A percentile compares a stretch with the other conserved stretches of the same genome.
Conservation (phyloP, 2,329 filamentous ascomycete species). For the Xylaria sp. region DNA sequence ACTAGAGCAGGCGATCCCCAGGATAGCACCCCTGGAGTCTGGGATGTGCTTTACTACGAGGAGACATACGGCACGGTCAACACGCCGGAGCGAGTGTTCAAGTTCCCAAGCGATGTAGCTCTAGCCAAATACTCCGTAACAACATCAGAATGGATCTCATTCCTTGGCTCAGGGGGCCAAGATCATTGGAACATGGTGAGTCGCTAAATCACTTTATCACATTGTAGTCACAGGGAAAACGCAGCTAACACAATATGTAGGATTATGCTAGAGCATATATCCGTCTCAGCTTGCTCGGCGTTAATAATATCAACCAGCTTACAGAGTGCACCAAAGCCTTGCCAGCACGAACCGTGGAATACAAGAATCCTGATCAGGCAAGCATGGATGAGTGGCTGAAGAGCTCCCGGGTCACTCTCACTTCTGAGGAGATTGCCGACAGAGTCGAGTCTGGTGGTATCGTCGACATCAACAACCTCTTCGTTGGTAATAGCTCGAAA, state of each 20-base stretch:
- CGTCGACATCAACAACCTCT: constrained; percentile 29
- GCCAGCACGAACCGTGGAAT: constrained; percentile 50
- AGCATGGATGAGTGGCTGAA: constrained; percentile 41
- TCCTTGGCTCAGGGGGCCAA: constrained; percentile 52
- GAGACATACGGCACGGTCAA: constrained; percentile 50
- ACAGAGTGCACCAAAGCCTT: constrained; percentile 66
- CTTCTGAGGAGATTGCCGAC: constrained; percentile 37
- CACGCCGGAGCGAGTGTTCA: constrained; percentile 53
- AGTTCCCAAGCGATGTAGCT: constrained; percentile 56
- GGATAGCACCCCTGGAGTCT: constrained; percentile 63
- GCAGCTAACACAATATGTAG: constrained; percentile 41
- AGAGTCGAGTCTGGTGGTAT: constrained; percentile 38
- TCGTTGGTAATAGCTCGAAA: constrained; percentile 13
- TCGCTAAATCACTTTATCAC: constrained; percentile 5
- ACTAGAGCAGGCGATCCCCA: constrained; percentile 58
- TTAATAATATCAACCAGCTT: constrained; percentile 66
- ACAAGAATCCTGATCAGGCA: constrained; percentile 41
- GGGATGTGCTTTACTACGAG: constrained; percentile 64
- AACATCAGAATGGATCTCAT: constrained; percentile 52
- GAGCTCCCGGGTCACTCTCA: constrained; percentile 33
- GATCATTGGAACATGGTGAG: constrained; percentile 56
- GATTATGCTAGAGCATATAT: constrained; percentile 65
- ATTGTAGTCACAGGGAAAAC: not conserved
- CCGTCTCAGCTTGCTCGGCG: constrained; percentile 65
- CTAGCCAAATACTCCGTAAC: constrained; percentile 54